These are phyloP conservation scores for Solanum lignicaule DNA, from an alignment of 257 asterid genomes.

Conservation along the genomic window DNA sequence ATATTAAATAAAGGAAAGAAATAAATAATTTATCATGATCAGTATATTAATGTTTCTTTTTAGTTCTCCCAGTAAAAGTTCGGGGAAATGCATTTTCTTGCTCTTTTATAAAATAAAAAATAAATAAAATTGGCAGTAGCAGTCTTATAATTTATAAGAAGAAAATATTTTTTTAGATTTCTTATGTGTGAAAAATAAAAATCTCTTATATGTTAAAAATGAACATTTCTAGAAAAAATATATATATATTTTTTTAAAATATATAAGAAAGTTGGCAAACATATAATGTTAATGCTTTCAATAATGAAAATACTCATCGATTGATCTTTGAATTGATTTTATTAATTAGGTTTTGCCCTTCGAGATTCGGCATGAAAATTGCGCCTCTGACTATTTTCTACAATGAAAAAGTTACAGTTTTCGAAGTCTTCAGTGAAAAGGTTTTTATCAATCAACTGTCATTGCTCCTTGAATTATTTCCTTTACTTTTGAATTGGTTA, in stretches of 20 bases:
- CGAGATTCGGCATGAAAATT: background rate
- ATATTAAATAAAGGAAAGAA: too few species aligned
- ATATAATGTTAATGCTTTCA: background rate
- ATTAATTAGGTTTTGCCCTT: background rate
- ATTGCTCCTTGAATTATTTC: background rate
- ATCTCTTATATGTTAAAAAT: too few species aligned
- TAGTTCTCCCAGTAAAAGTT: background rate
- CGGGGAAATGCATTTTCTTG: background rate
- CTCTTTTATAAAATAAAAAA: too few species aligned
- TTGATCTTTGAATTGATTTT: background rate
- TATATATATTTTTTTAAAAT: too few species aligned
- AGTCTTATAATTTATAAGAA: background rate
- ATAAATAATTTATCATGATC: background rate
- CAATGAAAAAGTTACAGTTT: background rate
- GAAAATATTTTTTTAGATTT: too few species aligned
- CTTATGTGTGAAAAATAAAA: background rate
- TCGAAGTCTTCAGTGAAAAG: background rate
- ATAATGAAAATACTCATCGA: background rate
- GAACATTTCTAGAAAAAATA: too few species aligned
- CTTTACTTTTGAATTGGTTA: background rate
- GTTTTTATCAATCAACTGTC: background rate
- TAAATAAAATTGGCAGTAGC: background rate
- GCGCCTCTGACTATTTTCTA: background rate
- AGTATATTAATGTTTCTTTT: too few species aligned
- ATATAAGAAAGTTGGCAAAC: background rate